Evolutionary conservation across 768 basidiomycete genomes (phyloP).

Genomic region (Asterophora parasitica): DNA sequence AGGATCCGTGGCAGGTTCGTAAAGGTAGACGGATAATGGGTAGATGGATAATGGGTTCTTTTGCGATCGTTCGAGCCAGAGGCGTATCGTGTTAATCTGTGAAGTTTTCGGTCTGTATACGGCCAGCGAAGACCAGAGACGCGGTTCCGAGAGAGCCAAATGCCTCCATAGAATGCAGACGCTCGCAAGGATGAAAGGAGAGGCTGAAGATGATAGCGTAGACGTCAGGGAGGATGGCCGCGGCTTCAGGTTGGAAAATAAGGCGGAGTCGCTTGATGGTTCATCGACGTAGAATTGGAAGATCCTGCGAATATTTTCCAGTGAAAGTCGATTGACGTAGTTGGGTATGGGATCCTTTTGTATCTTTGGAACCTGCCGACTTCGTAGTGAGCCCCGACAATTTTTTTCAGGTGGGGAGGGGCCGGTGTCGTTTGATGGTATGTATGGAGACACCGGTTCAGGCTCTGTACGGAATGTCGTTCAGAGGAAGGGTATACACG

Average conservation of each 20-base stretch:
- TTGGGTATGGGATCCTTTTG: neutral
- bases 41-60: neutral
- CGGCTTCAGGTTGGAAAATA: neutral
- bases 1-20: neutral
- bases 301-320: neutral
- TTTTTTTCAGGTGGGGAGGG: neutral
- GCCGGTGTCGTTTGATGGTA: neutral
- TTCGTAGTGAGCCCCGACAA: neutral
- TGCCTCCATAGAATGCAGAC: conserved; percentile 5
- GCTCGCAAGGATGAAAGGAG: neutral
- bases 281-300: neutral
- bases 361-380: neutral
- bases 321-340: neutral
- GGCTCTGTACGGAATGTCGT: too few species aligned
- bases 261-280: neutral
- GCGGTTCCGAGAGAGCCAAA: neutral
- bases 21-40: neutral
- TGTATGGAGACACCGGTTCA: too few species aligned
- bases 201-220: conserved; percentile 2
- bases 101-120: conserved; percentile 5
- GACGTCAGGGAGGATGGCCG: conserved; percentile 1
- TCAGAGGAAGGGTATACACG: too few species aligned
- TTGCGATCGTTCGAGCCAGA: conserved; percentile 2
- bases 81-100: neutral
- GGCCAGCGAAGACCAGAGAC: conserved; percentile 8